Conservation (phyloP, 768 basidiomycete species). For the Suillus paluster region DNA sequence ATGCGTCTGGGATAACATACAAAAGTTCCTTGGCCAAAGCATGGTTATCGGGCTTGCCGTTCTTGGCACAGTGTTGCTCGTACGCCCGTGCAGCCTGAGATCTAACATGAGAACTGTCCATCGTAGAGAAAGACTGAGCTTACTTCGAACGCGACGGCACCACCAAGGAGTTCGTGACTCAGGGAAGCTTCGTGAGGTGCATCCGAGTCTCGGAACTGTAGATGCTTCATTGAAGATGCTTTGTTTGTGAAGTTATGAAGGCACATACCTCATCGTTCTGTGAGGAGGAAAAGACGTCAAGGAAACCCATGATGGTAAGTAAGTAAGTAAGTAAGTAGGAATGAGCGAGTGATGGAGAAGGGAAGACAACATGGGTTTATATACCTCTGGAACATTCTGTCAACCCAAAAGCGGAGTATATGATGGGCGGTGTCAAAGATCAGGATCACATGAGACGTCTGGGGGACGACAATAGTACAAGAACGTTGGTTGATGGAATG, state of each 20-base stretch:
- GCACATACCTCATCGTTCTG: not conserved
- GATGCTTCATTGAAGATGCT: not conserved
- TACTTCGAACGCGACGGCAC: slow-evolving; percentile 16
- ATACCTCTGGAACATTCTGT: slow-evolving; percentile 2
- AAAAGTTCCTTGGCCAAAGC: slow-evolving; percentile 17
- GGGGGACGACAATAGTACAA: slow-evolving; percentile 2
- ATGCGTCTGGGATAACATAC: slow-evolving; percentile 2
- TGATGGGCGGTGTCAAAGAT: slow-evolving; percentile 3
- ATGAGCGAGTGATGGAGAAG: not conserved
- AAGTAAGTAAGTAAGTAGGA: too few species aligned
- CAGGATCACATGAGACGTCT: slow-evolving; percentile 4
- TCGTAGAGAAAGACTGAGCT: not conserved
- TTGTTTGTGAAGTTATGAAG: not conserved
- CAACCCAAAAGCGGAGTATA: slow-evolving; percentile 7
- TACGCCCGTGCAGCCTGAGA: slow-evolving; percentile 17
- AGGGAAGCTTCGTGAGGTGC: slow-evolving; percentile 7
- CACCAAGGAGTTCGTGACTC: slow-evolving; percentile 10
- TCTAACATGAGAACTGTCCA: not conserved
- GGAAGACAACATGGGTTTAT: slow-evolving; percentile 2
- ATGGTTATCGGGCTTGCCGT: slow-evolving; percentile 12
- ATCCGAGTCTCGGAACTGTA: slow-evolving; percentile 1
- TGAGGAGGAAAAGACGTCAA: not conserved
- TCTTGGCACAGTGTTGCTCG: slow-evolving; percentile 9
- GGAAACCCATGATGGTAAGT: slow-evolving; percentile 12
- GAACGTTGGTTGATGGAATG: not conserved